Evolutionary conservation across 139 green algal genomes (phyloP).

Genomic region (Chlamydomonas eustigma): DNA sequence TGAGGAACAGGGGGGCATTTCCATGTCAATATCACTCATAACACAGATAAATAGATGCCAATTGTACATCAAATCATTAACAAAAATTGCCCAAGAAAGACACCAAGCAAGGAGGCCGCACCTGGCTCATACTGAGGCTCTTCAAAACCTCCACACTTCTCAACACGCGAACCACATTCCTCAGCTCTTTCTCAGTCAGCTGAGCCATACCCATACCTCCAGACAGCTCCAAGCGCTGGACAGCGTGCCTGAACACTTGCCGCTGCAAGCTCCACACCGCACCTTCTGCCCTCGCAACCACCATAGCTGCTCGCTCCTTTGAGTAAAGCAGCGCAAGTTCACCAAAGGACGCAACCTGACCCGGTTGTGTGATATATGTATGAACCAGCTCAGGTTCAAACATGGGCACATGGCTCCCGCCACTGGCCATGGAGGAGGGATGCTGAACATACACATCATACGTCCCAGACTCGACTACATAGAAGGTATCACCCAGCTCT

Average conservation of each 20-base stretch:
- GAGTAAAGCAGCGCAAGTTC: conserved; percentile 65
- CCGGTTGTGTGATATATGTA: conserved; percentile 35
- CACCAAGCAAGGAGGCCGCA: too few relatives aligned
- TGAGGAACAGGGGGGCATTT: not conserved
- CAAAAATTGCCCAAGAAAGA: too few relatives aligned
- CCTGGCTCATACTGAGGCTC: conserved; percentile 34
- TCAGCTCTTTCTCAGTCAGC: not conserved
- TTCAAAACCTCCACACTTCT: conserved; percentile 57
- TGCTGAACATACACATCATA: conserved; percentile 47
- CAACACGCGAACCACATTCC: conserved; percentile 17
- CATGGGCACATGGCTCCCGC: not conserved
- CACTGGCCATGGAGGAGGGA: not conserved
- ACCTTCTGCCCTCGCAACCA: conserved; percentile 58
- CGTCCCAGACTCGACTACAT: conserved; percentile 30
- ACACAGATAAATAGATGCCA: too few relatives aligned
- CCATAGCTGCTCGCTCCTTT: conserved; percentile 57
- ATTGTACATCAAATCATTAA: too few relatives aligned
- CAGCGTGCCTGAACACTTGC: conserved; percentile 26
- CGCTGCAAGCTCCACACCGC: conserved; percentile 63
- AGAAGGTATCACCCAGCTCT: conserved; percentile 43
- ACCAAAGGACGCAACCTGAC: conserved; percentile 51
- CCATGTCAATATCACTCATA: not conserved
- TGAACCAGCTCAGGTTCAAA: conserved; percentile 40
- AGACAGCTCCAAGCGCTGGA: not conserved
- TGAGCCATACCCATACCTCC: not conserved